A percentile compares a stretch with the other conserved stretches of the same genome.
Conservation (phyloP, 192 early-diverging fungal species). For the Gamsiella multidivaricata region DNA sequence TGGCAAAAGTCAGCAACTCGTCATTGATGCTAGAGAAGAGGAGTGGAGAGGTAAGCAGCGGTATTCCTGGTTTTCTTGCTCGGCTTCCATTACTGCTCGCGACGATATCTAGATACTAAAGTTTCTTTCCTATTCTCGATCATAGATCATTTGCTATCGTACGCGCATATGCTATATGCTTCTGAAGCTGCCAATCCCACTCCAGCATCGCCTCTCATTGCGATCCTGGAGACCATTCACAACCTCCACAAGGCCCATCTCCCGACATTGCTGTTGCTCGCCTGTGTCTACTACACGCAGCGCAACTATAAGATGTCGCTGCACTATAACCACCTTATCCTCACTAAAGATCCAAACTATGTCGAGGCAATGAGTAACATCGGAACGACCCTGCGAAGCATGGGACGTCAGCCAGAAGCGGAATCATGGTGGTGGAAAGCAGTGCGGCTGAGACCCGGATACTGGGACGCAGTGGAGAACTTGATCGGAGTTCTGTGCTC, state of each 20-base stretch:
- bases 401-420: slow-evolving; percentile 77
- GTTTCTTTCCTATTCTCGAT: neutral
- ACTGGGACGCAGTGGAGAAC: slow-evolving; percentile 94
- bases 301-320: slow-evolving; percentile 78
- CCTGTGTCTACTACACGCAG: slow-evolving; percentile 88
- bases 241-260: slow-evolving; percentile 70
- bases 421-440: slow-evolving; percentile 89
- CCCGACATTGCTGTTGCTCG: slow-evolving; percentile 86
- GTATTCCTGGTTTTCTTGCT: no score
- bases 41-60: slow-evolving; percentile 51
- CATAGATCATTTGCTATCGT: slow-evolving; percentile 69
- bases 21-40: slow-evolving; percentile 33
- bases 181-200: slow-evolving; percentile 61
- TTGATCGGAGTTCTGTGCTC: slow-evolving; percentile 84
- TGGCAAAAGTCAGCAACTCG: slow-evolving; percentile 35
- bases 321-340: slow-evolving; percentile 84
- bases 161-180: slow-evolving; percentile 72
- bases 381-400: slow-evolving; percentile 86
- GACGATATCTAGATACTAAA: no score
- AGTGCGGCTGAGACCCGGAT: slow-evolving; percentile 84
- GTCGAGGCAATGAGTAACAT: slow-evolving; percentile 94
- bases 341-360: slow-evolving; percentile 84
- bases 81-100: no score
- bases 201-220: slow-evolving; percentile 64
- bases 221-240: slow-evolving; percentile 59